Conservation (phyloP, 495 filamentous ascomycete species). For the Aspergillus biplanus region DNA sequence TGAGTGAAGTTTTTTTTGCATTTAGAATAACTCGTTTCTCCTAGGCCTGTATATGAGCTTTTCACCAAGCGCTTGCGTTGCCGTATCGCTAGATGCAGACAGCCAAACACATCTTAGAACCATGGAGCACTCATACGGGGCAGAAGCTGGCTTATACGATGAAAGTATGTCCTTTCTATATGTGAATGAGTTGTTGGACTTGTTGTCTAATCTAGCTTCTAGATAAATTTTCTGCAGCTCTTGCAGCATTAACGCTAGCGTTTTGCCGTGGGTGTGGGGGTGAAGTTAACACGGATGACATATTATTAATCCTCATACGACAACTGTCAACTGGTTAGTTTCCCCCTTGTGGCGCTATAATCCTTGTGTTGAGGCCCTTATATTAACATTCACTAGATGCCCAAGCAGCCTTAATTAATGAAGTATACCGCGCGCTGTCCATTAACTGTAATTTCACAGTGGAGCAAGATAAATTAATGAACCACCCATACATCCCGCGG, state of each 20-base stretch:
- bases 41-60: slow-evolving; percentile 68
- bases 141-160: slow-evolving; percentile 41
- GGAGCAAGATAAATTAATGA: slow-evolving; percentile 71
- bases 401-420: slow-evolving; percentile 58
- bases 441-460: slow-evolving; percentile 72
- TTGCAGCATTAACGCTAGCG: slow-evolving; percentile 63
- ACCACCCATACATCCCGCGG: slow-evolving; percentile 66
- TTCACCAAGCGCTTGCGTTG: slow-evolving; percentile 74
- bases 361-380: not conserved
- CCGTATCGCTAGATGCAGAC: slow-evolving; percentile 66
- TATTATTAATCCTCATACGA: slow-evolving; percentile 63
- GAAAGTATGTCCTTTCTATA: slow-evolving; percentile 38
- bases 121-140: slow-evolving; percentile 57
- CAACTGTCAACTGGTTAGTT: slow-evolving; percentile 55
- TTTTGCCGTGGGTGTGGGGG: slow-evolving; percentile 58
- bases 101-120: slow-evolving; percentile 64
- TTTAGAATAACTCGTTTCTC: slow-evolving; percentile 9
- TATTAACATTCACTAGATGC: slow-evolving; percentile 31
- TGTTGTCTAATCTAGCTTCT: slow-evolving; percentile 15
- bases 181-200: not conserved
- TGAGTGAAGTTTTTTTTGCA: not conserved
- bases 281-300: slow-evolving; percentile 71
- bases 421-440: slow-evolving; percentile 67
- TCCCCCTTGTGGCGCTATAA: slow-evolving; percentile 3
- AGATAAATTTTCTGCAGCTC: slow-evolving; percentile 57